These are phyloP conservation scores for Amanita phalloides DNA, from an alignment of 768 basidiomycete species.

Conservation along the genomic window DNA sequence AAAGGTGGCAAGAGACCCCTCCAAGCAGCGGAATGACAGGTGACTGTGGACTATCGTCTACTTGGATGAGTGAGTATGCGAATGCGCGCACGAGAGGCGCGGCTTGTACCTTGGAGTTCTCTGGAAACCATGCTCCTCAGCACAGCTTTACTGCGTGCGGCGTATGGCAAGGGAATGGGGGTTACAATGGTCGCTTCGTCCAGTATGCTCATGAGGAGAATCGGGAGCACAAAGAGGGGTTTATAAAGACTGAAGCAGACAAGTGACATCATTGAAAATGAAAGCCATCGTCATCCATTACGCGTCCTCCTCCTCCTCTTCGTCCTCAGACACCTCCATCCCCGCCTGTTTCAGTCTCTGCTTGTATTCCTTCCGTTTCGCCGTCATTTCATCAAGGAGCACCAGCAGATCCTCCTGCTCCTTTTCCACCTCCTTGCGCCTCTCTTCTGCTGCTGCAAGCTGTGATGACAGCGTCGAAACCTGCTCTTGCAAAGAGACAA, in stretches of 20 bases:
- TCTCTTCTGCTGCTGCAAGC: slow-evolving; percentile 44
- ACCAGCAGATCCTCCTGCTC: slow-evolving; percentile 96
- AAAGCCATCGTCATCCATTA: not conserved
- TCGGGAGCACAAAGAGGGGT: not conserved
- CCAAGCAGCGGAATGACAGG: not conserved
- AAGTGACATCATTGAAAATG: not conserved
- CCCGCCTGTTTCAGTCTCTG: slow-evolving; percentile 59
- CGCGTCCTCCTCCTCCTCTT: slow-evolving; percentile 60
- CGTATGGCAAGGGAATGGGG: slow-evolving; percentile 20
- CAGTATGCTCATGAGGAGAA: not conserved
- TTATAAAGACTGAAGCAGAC: not conserved
- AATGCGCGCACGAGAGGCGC: not conserved
- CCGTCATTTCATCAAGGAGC: slow-evolving; percentile 81
- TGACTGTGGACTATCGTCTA: not conserved
- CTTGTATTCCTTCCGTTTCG: slow-evolving; percentile 83
- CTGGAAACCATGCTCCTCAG: slow-evolving; percentile 19
- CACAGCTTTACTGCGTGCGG: slow-evolving; percentile 17
- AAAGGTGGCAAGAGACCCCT: not conserved
- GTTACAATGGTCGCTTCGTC: slow-evolving; percentile 12
- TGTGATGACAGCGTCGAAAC: slow-evolving; percentile 34
- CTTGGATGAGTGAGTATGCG: not conserved
- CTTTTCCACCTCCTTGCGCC: slow-evolving; percentile 78
- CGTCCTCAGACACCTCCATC: slow-evolving; percentile 89
- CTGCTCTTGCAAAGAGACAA: slow-evolving; percentile 34
- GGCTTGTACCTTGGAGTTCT: slow-evolving; percentile 10